These are phyloP conservation scores for Sporothrix luriei DNA, from an alignment of 2,329 filamentous ascomycete genomes.

Conservation along the genomic window DNA sequence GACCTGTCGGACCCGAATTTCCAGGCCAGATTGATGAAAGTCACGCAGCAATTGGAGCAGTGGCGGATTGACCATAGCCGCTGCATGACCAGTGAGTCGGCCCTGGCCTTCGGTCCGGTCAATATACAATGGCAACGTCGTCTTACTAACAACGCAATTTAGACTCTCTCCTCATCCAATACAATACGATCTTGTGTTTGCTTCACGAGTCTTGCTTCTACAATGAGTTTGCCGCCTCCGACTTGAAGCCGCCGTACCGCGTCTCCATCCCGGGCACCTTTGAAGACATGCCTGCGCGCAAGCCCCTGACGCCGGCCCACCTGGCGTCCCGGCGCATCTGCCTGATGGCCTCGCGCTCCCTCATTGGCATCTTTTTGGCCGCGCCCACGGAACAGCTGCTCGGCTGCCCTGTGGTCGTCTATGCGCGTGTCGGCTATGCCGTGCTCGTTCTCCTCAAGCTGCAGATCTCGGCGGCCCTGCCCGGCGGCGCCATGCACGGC, in stretches of 20 bases:
- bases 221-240: slow-evolving; percentile 31
- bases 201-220: slow-evolving; percentile 33
- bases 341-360: slow-evolving; percentile 28
- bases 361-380: slow-evolving; percentile 31
- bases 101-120: no score
- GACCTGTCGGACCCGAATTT: slow-evolving; percentile 23
- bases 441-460: slow-evolving; percentile 33
- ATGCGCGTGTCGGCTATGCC: slow-evolving; percentile 33
- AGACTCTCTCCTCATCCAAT: slow-evolving; percentile 34
- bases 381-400: slow-evolving; percentile 30
- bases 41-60: slow-evolving; percentile 27
- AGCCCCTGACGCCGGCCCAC: slow-evolving; percentile 20
- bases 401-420: slow-evolving; percentile 27
- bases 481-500: slow-evolving; percentile 31
- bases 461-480: slow-evolving; percentile 31
- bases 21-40: slow-evolving; percentile 28
- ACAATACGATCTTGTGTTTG: slow-evolving; percentile 30
- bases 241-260: slow-evolving; percentile 33
- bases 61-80: slow-evolving; percentile 29
- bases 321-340: slow-evolving; percentile 27
- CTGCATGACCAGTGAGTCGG: slow-evolving; percentile 31
- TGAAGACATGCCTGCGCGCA: not conserved
- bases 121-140: not conserved
- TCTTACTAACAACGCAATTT: not conserved
- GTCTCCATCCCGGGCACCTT: slow-evolving; percentile 16